Conservation (phyloP, 2,329 filamentous ascomycete species). For the Beauveria asiatica region DNA sequence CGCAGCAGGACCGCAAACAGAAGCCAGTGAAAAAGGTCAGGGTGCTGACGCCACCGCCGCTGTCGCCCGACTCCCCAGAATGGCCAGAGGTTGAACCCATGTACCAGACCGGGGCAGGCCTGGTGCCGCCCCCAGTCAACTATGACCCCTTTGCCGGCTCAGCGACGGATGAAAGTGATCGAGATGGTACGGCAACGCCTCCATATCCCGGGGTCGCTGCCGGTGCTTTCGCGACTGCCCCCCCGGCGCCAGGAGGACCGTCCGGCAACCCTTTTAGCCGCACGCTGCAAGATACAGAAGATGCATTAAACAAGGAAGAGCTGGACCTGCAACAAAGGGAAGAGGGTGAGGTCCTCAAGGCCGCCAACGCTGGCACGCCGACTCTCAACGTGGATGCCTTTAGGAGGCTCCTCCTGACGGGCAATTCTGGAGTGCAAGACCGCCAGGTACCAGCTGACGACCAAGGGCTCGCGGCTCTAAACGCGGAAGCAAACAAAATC, state of each 20-base stretch:
- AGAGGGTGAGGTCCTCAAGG: slow-evolving; percentile 25
- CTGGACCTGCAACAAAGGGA: slow-evolving; percentile 23
- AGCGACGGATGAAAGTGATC: slow-evolving; percentile 21
- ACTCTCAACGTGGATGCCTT: slow-evolving; percentile 72
- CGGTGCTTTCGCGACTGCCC: background rate
- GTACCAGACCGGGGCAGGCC: slow-evolving; percentile 17
- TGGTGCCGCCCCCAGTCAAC: slow-evolving; percentile 15
- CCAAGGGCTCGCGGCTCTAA: background rate
- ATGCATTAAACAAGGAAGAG: slow-evolving; percentile 19
- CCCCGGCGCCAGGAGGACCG: slow-evolving; percentile 9
- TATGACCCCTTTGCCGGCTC: slow-evolving; percentile 26
- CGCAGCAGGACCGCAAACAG: slow-evolving; percentile 20
- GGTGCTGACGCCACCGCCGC: slow-evolving; percentile 55
- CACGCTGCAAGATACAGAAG: slow-evolving; percentile 43
- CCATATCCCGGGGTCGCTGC: slow-evolving; percentile 15
- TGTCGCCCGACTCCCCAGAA: slow-evolving; percentile 44
- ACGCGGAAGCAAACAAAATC: slow-evolving; percentile 2
- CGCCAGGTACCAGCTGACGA: background rate
- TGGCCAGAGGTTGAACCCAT: slow-evolving; percentile 19
- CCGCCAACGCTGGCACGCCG: slow-evolving; percentile 26
- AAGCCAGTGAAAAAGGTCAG: slow-evolving; percentile 61
- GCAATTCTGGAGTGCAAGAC: slow-evolving; percentile 38
- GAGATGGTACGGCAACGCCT: slow-evolving; percentile 19
- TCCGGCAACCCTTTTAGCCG: slow-evolving; percentile 43
- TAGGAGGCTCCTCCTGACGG: slow-evolving; percentile 66